Evolutionary conservation across 2,329 filamentous ascomycete species (phyloP).

Genomic region (Chaetomium globosum): DNA sequence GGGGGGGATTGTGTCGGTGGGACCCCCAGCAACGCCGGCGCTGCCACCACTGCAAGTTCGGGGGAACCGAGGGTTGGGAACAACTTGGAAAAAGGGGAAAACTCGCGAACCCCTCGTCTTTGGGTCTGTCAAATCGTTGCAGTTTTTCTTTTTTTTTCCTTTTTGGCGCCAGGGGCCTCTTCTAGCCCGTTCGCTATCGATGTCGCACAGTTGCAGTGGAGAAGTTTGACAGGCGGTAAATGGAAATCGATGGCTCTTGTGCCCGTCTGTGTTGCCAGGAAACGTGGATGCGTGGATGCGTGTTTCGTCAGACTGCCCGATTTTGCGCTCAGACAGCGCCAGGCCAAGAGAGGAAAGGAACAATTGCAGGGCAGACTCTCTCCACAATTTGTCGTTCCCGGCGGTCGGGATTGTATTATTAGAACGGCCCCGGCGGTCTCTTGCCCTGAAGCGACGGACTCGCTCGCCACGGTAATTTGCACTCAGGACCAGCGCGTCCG

Average conservation of each 20-base stretch:
- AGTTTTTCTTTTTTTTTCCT: not conserved
- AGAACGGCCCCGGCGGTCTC: conserved; percentile 8
- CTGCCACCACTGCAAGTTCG: conserved; percentile 20
- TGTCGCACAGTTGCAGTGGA: not conserved
- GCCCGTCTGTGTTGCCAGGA: conserved; percentile 12
- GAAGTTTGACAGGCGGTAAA: not conserved
- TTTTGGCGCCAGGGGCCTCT: not conserved
- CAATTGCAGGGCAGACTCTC: conserved; percentile 3
- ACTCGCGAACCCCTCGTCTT: not conserved
- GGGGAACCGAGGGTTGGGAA: conserved; percentile 19
- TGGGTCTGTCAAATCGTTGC: not conserved
- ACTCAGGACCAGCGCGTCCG: conserved; percentile 2
- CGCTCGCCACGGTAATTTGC: conserved; percentile 6
- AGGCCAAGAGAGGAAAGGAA: conserved; percentile 11
- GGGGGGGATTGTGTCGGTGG: conserved; percentile 16
- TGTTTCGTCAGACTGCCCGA: conserved; percentile 18
- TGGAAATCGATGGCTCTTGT: not conserved
- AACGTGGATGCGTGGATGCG: conserved; percentile 13
- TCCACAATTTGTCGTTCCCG: conserved; percentile 18
- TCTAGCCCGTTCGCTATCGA: not conserved
- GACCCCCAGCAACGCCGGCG: conserved; percentile 24
- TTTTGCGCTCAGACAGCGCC: conserved; percentile 18
- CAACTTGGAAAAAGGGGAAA: conserved; percentile 15
- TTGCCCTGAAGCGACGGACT: conserved; percentile 10
- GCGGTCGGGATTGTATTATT: conserved; percentile 17